Base-by-base conservation (phyloP, 2,329 filamentous ascomycete species). In the Elsinoe batatas region DNA sequence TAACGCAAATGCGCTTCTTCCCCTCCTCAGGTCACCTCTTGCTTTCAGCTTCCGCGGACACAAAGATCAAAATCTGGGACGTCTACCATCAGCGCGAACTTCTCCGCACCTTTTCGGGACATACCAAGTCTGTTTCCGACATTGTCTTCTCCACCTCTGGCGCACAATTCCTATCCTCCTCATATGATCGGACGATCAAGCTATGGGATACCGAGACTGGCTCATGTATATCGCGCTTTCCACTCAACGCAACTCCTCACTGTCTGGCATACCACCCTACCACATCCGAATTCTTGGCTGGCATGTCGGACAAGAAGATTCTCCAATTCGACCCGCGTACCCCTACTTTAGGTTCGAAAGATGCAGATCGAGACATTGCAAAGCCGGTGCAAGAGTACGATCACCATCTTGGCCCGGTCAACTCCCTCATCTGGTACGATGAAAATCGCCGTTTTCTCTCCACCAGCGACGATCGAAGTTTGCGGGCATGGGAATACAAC, bases 281-380 rank as follows among this genome's bases (percentile, higher is more conserved):
- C 61, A 81, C 84, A 7, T 86, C 93, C 68, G 91, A 97, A 70
- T 98, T 98, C 71, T 73, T 98, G 56, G 91, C 90, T 1, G 93
- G 93, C 65, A 94, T 97, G 88, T 93, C 88, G 36, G 91, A 98
- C 72, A 98, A 98, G 77, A 96, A 96, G 76, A 98, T 98, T 63
- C 80, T 98, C 40, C 93, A 98, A 68, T 98, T 94, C 71, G 93
- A 98, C 71, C 91, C 84, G 1, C 82, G 94, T 83, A 84, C 5
- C 82, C 82, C 62, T 83, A 63, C 36, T 1, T 37, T 37, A 20
- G 51, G 51, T 20, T 30, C 38, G 17, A 55, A 55, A 22, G 38
- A 44, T 17, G 18, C 22, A 7, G 53, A 55, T 18, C 22, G 63
- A 12, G 66, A 67, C 36, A 62, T 64, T 54, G 64, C 64, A 54